Evolutionary conservation across 2,329 filamentous ascomycete genomes (phyloP), one percentile per base, ranked within the genome.

Genomic region (Teratosphaeria pseudoeucalypti): DNA sequence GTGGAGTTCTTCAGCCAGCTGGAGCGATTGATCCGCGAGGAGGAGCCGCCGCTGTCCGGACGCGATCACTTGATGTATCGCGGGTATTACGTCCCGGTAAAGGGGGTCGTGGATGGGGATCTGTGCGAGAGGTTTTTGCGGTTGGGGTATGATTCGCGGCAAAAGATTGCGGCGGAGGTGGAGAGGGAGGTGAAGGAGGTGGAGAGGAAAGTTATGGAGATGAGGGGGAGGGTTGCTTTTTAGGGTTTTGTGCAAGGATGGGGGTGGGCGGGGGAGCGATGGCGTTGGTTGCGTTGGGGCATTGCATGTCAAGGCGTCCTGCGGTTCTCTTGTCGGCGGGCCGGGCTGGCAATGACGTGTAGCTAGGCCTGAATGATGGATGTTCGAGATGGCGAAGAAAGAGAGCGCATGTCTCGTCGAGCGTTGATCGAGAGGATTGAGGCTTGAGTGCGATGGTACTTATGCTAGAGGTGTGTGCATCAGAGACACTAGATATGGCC

Each of bases 1-100:
- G 89, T 95, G 56, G 94, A 97, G 73, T 97, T 99, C 77, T 99
- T 99, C 83, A 92, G 96, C 73, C 90, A 85, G 62, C 81, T 99
- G 27, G 94, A 99, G 76, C 86, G 88, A 70, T 89, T 95, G 70
- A 81, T 99, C 72, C 84, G 92, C 55, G 85, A 83, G 12, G 90
- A 96, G 70, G 92, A 96, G 70, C 82, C 92, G 39, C 92, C 92
- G 7, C 78, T 99, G 54, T 89, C 90, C 23, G 95, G 94, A 52
- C 83, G 95, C 65, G 95, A 99, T 73, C 94, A 99, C 74, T 79
- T 99, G 54, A 95, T 96, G 70, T 99, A 95, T 74, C 83, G 95
- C 63, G 86, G 91, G 64, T 99, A 97, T 76, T 99, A 97, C 73
- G 90, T 90, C 6, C 95, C 94, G 0, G 90, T 95, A 52, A 99